Evolutionary conservation across 768 basidiomycete species (phyloP), one percentile per base, ranked within the genome.

Genomic region (Lactarius vividus): DNA sequence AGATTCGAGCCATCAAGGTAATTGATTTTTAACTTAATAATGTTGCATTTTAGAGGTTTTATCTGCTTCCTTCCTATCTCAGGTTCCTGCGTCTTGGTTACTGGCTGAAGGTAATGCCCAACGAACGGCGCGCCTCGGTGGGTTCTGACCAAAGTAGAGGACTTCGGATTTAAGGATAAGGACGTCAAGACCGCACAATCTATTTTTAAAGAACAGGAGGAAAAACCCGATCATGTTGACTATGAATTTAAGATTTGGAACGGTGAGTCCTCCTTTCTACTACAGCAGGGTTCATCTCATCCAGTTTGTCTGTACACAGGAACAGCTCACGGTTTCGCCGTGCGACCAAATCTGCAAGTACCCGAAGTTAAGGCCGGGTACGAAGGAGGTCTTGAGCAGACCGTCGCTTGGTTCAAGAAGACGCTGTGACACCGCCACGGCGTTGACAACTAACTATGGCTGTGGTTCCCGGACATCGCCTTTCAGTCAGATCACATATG

Each of bases 251-350:
- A 71, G 31, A 73, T 74, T 58, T 81, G 80, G 69, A 74, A 74
- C 63, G 79, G 78, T 77, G 26, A 35, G 23, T 18, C 10, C 15
- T n/a, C 33, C 46, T 54, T 60, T 31, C n/a, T 61, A 28, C 35
- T 1, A 20, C 16, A 7, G 10, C n/a, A 15, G 56, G 26, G 52
- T 37, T 37, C 54, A 16, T 49, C 63, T 60, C 26, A 29, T 61
- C 60, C 62, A 62, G 53, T 71, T 20, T 63, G 46, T 15, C 26
- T 4, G n/a, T 44, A n/a, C 57, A 8, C 54, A 83, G 82, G 79
- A 67, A 84, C 79, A 18, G 71, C 68, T 8, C 84, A 83, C 61
- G 81, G 84, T 29, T 85, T 85, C 29, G 82, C 82, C 3, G 74
- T 76, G 33, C 77, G 83, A 16, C 83, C 82, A 3, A 79, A 82